Conservation (phyloP, 345 rosid genomes). For the Eucalyptus curtisii region DNA sequence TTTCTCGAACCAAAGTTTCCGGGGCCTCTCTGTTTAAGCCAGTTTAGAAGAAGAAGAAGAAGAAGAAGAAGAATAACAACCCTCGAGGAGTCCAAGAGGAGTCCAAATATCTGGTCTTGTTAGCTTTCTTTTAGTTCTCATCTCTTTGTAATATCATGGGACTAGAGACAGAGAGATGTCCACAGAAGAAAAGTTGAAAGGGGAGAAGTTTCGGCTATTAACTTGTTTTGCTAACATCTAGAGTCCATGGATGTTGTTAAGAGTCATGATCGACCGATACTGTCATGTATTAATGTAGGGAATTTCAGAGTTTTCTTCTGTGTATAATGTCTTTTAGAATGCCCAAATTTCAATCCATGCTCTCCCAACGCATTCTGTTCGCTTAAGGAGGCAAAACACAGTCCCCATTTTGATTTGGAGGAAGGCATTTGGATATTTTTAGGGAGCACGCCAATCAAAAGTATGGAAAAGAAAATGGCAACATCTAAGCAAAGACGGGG, state of each 20-base stretch:
- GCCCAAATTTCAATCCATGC: neutral
- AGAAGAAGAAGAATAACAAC: neutral
- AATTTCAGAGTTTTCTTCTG: neutral
- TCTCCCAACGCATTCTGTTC: neutral
- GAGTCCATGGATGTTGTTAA: neutral
- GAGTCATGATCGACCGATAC: neutral
- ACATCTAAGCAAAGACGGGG: neutral
- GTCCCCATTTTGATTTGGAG: neutral
- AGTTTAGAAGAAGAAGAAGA: neutral
- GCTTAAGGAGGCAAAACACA: neutral
- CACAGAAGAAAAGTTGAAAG: neutral
- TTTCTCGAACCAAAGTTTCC: neutral
- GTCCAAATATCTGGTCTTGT: conserved; percentile 5
- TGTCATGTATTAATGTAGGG: neutral
- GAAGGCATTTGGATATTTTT: neutral
- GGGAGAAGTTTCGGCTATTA: neutral
- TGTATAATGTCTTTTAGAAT: neutral
- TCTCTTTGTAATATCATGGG: neutral
- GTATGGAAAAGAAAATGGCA: neutral
- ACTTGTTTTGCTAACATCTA: neutral
- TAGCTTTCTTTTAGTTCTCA: neutral
- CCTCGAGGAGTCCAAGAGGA: conserved; percentile 14
- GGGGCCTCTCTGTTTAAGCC: neutral
- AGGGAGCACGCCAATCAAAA: neutral
- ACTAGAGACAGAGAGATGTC: neutral